Base-by-base conservation (phyloP, 2,329 filamentous ascomycete genomes). In the Amauroascus niger region DNA sequence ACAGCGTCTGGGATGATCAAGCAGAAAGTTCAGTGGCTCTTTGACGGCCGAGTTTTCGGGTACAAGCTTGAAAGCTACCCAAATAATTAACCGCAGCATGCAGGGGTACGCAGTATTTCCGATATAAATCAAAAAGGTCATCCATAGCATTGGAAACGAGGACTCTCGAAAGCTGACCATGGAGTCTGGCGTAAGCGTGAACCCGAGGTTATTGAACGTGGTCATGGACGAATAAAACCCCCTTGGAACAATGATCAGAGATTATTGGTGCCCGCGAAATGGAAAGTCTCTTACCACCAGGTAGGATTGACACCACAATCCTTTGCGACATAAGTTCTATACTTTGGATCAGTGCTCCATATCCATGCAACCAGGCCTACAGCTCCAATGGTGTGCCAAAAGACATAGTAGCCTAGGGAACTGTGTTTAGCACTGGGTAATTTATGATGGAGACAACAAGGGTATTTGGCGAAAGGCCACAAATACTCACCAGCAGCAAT, bases 1-100 rank as follows among this genome's bases (percentile, higher is more conserved):
- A 59, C 80, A 83, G 6, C 81, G 71, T 44, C 81, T 74, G 0
- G 81, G 82, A 62, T 85, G 79, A 49, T 83, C 75, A 9, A 85
- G 74, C 0, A 84, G 68, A 58, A 83, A 84, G 1, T 70, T 66
- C 0, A 83, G 66, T 0, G 77, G 28, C 61, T 61, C 45, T 65
- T 64, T 2, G 69, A 71, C 1, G 63, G 46, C 56, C 6, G 64
- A 65, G 1, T 66, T 53, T 3, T 69, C 63, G 0, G 76, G 74
- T 0, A 71, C 63, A 2, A 75, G 50, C 58, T 75, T 79, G 45
- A 69, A 76, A 60, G 77, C 73, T 6, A 64, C 65, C 80, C 80
- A 85, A 35, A 86, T 75, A 7, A 78, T 68, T 0, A 83, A 64
- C 0, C 82, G 74, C 8, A 76, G 59, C 59, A 77, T 76, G 41